Evolutionary conservation across 2,329 filamentous ascomycete genomes (phyloP), one percentile per base, ranked within the genome.

Genomic region (Stemphylium beticola): DNA sequence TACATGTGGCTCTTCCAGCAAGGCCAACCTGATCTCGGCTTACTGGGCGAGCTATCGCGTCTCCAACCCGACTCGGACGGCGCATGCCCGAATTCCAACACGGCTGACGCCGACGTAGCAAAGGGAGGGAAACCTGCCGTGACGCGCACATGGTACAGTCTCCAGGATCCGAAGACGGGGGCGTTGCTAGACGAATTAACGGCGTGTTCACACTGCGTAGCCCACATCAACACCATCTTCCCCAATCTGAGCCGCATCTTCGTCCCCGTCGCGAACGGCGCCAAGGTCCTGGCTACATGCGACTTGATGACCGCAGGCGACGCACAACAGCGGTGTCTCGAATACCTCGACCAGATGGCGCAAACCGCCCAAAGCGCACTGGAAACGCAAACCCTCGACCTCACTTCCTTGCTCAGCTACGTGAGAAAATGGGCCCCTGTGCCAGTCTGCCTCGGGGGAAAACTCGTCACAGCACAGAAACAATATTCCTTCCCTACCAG

Each of bases 121-220:
- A 55, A 51, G 31, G 53, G 52, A 24, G 49, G 51, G 9, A 66
- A 54, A n/a, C 53, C 61, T 12, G 39, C 49, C 14, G 57, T 48
- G 5, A 59, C 49, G 4, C 54, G 64, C 24, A 58, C 49, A 26
- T 66, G 62, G 64, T 63, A 61, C 37, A 64, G 57, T 38, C 52
- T 67, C 4, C 26, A 10, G 8, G 61, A 67, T n/a, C 57, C 61
- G 22, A 36, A 32, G 17, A 59, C 48, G 3, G 57, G 46, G 10
- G 33, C 39, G 12, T 38, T 58, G 17, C 26, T 67, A 4, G 62
- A 67, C 33, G 62, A 66, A 20, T 24, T 65, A 14, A 67, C 61
- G 2, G 51, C 61, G n/a, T 66, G 63, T 45, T 63, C 63, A 10
- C 40, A 55, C 37, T 66, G 61, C 41, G 48, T 65, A 10, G 38